Percentiles rank a stretch among this genome's conserved stretches.
Evolutionary conservation across 1,284 basidiomycete genomes (phyloP).

Genomic region (Xanthoconium separans): DNA sequence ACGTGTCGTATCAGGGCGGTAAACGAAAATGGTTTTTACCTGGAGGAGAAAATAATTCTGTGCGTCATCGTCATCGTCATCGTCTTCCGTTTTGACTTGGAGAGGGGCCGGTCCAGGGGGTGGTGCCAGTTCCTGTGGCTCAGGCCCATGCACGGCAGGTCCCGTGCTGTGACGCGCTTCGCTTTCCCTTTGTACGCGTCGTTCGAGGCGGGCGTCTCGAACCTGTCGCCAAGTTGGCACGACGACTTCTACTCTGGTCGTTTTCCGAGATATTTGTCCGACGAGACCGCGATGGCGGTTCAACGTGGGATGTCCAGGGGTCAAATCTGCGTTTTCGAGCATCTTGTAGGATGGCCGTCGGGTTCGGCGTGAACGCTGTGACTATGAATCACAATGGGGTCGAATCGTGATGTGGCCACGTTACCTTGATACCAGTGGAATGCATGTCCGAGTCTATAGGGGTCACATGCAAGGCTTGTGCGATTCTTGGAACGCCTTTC

Average conservation of each 20-base stretch:
- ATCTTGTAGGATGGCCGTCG: conserved; percentile 10
- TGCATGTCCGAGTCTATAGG: not conserved
- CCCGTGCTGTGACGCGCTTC: not conserved
- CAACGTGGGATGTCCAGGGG: not conserved
- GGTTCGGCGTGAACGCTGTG: conserved; percentile 2
- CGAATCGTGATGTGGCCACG: not conserved
- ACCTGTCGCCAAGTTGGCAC: conserved; percentile 6
- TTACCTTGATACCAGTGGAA: conserved; percentile 1
- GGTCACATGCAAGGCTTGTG: no score
- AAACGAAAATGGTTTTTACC: not conserved
- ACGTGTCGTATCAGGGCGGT: not conserved
- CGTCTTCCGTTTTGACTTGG: conserved; percentile 12
- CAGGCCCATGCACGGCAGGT: not conserved
- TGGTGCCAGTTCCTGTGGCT: not conserved
- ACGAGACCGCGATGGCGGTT: conserved; percentile 9
- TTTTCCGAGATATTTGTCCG: conserved; percentile 2
- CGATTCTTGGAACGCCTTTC: no score
- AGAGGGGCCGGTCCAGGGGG: no score
- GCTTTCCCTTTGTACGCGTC: not conserved
- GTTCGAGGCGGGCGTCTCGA: not conserved
- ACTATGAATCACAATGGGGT: not conserved
- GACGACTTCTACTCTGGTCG: conserved; percentile 11
- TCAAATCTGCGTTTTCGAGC: not conserved
- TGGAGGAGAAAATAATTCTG: conserved; percentile 1
- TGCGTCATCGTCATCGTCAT: conserved; percentile 4